A percentile compares a stretch with the other conserved stretches of the same genome.
These are phyloP conservation scores for Lactifluus echinatus DNA, from an alignment of 768 basidiomycete species.

Conservation along the genomic window DNA sequence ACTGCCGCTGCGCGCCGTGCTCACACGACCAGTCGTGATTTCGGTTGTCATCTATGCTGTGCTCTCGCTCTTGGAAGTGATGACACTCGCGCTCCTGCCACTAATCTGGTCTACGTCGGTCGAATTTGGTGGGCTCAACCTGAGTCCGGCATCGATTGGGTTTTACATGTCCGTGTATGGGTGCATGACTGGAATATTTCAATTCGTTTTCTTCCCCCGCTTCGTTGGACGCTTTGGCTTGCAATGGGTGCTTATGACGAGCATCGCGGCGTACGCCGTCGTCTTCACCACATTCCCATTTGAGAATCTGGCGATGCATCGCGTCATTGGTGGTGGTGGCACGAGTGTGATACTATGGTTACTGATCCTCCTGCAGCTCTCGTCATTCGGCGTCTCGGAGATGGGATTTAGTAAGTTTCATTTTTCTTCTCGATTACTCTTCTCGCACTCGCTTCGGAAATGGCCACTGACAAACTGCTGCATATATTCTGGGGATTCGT, in stretches of 20 bases:
- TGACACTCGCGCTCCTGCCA: constrained; percentile 33
- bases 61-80: constrained; percentile 36
- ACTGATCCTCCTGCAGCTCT: neutral
- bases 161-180: constrained; percentile 30
- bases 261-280: constrained; percentile 21
- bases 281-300: constrained; percentile 25
- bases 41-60: constrained; percentile 36
- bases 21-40: too few relatives aligned
- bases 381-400: neutral
- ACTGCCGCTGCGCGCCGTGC: too few relatives aligned
- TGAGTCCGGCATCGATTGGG: constrained; percentile 32
- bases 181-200: constrained; percentile 29
- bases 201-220: constrained; percentile 31
- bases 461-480: neutral
- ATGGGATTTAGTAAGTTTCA: constrained; percentile 7
- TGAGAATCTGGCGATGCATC: neutral
- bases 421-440: too few relatives aligned
- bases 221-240: constrained; percentile 30
- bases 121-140: constrained; percentile 32
- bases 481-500: constrained; percentile 16
- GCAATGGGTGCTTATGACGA: constrained; percentile 26
- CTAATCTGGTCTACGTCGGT: constrained; percentile 39
- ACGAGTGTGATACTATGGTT: neutral
- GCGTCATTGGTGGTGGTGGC: neutral
- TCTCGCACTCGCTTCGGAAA: neutral